Evolutionary conservation across 345 rosid species (phyloP).

Genomic region (Dimocarpus longan): DNA sequence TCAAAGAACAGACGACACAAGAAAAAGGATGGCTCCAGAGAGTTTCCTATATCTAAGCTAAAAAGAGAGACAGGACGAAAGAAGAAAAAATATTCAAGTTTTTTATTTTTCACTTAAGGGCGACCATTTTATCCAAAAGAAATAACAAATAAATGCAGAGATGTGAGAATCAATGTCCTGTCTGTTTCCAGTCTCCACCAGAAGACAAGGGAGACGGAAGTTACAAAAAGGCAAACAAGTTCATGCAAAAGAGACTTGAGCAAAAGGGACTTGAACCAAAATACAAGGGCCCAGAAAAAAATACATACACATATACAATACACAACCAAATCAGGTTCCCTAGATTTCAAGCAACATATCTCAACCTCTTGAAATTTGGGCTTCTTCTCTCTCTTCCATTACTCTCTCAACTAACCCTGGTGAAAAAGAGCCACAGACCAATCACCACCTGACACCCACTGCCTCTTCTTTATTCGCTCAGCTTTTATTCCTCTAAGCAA

Average conservation of each 20-base stretch:
- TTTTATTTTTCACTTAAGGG: conserved; percentile 5
- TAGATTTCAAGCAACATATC: conserved; percentile 49
- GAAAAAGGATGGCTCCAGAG: conserved; percentile 23
- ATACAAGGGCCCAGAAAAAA: conserved; percentile 33
- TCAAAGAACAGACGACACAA: background rate
- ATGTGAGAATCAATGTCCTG: background rate
- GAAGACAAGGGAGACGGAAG: background rate
- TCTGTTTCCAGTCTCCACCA: background rate
- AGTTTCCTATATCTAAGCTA: conserved; percentile 5
- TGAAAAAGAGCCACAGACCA: conserved; percentile 7
- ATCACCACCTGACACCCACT: conserved; percentile 18
- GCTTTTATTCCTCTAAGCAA: background rate
- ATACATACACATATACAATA: no score
- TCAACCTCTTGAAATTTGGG: conserved; percentile 40
- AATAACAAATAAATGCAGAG: background rate
- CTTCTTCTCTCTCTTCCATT: conserved; percentile 34
- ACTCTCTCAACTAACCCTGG: conserved; percentile 39
- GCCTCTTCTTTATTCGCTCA: background rate
- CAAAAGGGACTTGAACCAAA: conserved; percentile 24
- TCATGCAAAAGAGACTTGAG: conserved; percentile 16
- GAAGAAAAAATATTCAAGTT: background rate
- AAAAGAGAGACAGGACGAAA: background rate
- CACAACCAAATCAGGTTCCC: conserved; percentile 35
- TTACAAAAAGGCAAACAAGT: conserved; percentile 8
- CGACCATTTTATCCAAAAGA: conserved; percentile 12